Percentiles rank a stretch among this genome's conserved stretches.
These are phyloP conservation scores for Ascochyta fabae DNA, from an alignment of 2,329 filamentous ascomycete species.

Conservation along the genomic window DNA sequence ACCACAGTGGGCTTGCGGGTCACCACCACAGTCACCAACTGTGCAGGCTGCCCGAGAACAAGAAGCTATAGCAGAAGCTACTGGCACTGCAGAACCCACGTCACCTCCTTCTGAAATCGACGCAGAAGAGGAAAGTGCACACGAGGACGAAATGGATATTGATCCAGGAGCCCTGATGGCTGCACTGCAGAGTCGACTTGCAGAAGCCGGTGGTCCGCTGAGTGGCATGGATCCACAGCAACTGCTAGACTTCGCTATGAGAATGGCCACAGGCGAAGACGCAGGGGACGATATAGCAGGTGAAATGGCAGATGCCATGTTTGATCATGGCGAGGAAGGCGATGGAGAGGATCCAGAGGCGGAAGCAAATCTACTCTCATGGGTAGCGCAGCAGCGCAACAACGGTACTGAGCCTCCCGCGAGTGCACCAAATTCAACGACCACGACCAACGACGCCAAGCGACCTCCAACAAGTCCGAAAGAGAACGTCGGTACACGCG, in stretches of 20 bases:
- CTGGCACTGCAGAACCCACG: conserved; percentile 16
- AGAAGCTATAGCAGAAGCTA: conserved; percentile 11
- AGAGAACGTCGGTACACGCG: conserved; percentile 4
- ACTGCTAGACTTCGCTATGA: conserved; percentile 52
- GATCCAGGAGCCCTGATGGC: conserved; percentile 51
- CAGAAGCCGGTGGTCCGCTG: conserved; percentile 43
- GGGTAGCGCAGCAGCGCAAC: conserved; percentile 43
- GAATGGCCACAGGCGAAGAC: conserved; percentile 53
- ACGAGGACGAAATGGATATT: conserved; percentile 31
- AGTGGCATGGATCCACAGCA: conserved; percentile 51
- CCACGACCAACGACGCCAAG: conserved; percentile 16
- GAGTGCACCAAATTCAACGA: conserved; percentile 17
- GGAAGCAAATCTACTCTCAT: conserved; percentile 40
- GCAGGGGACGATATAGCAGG: conserved; percentile 52
- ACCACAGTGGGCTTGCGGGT: conserved; percentile 32
- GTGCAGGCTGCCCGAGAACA: conserved; percentile 14
- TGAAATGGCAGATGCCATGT: conserved; percentile 52
- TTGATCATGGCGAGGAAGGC: conserved; percentile 43
- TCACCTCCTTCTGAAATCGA: conserved; percentile 23
- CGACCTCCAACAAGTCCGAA: conserved; percentile 28
- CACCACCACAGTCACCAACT: conserved; percentile 24
- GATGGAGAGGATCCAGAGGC: conserved; percentile 42
- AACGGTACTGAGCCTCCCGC: conserved; percentile 18
- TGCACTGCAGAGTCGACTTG: conserved; percentile 43
- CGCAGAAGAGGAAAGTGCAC: conserved; percentile 23